Conservation (phyloP, 2,329 filamentous ascomycete genomes). For the Colletotrichum euphorbiae region DNA sequence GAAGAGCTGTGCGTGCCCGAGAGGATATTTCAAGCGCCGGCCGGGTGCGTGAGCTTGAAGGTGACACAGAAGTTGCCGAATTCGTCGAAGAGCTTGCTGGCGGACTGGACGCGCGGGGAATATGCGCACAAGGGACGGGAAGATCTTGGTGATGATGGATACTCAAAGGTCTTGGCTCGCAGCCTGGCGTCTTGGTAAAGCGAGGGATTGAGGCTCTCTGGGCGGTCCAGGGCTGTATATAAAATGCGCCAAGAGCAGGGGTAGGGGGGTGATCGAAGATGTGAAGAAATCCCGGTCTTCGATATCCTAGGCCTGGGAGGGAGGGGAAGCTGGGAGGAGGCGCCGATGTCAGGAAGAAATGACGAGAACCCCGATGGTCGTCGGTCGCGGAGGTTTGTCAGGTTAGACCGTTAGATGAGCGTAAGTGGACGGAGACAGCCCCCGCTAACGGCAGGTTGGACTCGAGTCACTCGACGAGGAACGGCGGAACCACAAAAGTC, state of each 20-base stretch:
- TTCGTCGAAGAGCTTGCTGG: slow-evolving; percentile 1
- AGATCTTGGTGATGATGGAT: slow-evolving; percentile 10
- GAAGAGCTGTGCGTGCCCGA: slow-evolving; percentile 15
- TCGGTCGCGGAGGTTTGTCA: slow-evolving; percentile 18
- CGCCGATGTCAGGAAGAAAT: slow-evolving; percentile 2
- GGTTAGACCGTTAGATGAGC: slow-evolving; percentile 8
- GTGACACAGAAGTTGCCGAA: slow-evolving; percentile 11
- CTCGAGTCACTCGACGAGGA: slow-evolving; percentile 31
- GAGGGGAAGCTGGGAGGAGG: neutral
- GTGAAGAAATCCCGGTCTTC: too few relatives aligned
- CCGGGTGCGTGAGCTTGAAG: neutral
- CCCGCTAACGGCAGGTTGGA: slow-evolving; percentile 5
- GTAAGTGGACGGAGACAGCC: slow-evolving; percentile 32
- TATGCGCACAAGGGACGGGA: neutral
- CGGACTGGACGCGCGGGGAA: neutral
- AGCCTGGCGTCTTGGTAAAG: slow-evolving; percentile 37
- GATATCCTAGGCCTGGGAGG: neutral
- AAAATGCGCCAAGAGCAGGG: slow-evolving; percentile 27
- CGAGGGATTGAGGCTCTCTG: slow-evolving; percentile 1
- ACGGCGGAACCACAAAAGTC: slow-evolving; percentile 25
- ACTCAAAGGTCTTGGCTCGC: slow-evolving; percentile 33
- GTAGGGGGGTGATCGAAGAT: neutral
- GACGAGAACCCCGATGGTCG: slow-evolving; percentile 37
- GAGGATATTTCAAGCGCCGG: slow-evolving; percentile 1
- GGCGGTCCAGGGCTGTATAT: slow-evolving; percentile 29